Percentiles rank a stretch among this genome's conserved stretches.
phyloP scores from a whole-genome alignment of 2,329 filamentous ascomycete species.

The Pseudogymnoascus sp. region DNA sequence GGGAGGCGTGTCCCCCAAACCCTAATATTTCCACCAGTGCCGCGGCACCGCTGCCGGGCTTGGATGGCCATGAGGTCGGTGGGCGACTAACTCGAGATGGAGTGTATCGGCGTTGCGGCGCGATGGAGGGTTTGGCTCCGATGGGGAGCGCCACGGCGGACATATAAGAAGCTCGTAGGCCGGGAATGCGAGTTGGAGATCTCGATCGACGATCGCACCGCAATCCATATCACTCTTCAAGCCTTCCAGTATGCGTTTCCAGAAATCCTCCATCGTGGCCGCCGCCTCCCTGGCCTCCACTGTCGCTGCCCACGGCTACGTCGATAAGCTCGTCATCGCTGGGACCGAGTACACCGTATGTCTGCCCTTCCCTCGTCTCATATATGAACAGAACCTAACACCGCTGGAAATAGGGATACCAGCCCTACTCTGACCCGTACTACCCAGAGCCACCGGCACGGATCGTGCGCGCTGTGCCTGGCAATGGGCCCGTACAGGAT shows the following conservation, averaged over 20 bases:
- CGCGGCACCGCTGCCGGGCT: neutral
- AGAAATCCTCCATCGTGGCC: constrained; percentile 7
- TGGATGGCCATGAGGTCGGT: neutral
- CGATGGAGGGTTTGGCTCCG: neutral
- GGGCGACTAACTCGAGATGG: neutral
- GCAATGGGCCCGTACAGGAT: constrained; percentile 50
- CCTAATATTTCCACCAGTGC: constrained; percentile 3
- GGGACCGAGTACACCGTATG: constrained; percentile 31
- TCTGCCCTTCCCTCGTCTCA: neutral
- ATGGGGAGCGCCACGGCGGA: neutral
- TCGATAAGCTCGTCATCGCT: constrained; percentile 38
- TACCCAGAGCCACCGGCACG: constrained; percentile 34
- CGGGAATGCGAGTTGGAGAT: neutral
- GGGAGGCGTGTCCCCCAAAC: neutral
- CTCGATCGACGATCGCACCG: neutral
- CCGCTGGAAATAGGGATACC: constrained; percentile 21
- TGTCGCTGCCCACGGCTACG: constrained; percentile 41
- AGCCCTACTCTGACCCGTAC: constrained; percentile 39
- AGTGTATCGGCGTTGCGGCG: neutral
- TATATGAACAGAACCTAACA: constrained; percentile 8
- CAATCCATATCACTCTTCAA: constrained; percentile 14
- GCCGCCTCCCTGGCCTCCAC: constrained; percentile 28
- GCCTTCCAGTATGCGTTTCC: constrained; percentile 10
- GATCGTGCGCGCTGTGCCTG: constrained; percentile 49
- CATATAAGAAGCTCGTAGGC: neutral